Conservation (phyloP, 306 rosid species). For the Begonia masoniana region DNA sequence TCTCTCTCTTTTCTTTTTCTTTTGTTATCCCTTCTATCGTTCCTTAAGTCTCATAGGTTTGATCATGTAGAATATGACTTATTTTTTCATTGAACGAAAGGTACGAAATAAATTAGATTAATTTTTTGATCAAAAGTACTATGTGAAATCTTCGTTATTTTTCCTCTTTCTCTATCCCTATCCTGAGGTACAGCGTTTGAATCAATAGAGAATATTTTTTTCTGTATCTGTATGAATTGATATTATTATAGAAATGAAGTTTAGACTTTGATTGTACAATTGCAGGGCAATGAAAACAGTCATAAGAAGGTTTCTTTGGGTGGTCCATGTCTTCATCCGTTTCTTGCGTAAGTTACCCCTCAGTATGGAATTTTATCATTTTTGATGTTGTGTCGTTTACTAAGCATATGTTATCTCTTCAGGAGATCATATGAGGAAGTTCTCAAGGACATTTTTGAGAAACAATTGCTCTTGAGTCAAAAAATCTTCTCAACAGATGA, state of each 20-base stretch:
- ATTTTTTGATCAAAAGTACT: too few species aligned
- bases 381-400: slow-evolving; percentile 11
- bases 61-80: too few species aligned
- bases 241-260: neutral
- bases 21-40: too few species aligned
- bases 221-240: too few species aligned
- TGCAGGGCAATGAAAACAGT: slow-evolving; percentile 87
- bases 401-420: slow-evolving; percentile 19
- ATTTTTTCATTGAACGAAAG: too few species aligned
- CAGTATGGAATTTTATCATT: slow-evolving; percentile 8
- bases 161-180: too few species aligned
- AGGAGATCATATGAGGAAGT: slow-evolving; percentile 72
- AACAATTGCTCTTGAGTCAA: slow-evolving; percentile 49
- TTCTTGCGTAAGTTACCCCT: slow-evolving; percentile 51
- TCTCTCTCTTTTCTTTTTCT: too few species aligned
- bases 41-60: too few species aligned
- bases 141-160: too few species aligned
- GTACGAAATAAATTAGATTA: too few species aligned
- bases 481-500: slow-evolving; percentile 57
- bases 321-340: slow-evolving; percentile 61
- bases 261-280: slow-evolving; percentile 5
- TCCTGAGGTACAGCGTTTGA: too few species aligned
- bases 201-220: too few species aligned
- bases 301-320: slow-evolving; percentile 63
- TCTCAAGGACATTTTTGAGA: slow-evolving; percentile 61